These are phyloP conservation scores for Oropetium thomaeum DNA, from an alignment of 176 grass and related monocot species.

Conservation along the genomic window DNA sequence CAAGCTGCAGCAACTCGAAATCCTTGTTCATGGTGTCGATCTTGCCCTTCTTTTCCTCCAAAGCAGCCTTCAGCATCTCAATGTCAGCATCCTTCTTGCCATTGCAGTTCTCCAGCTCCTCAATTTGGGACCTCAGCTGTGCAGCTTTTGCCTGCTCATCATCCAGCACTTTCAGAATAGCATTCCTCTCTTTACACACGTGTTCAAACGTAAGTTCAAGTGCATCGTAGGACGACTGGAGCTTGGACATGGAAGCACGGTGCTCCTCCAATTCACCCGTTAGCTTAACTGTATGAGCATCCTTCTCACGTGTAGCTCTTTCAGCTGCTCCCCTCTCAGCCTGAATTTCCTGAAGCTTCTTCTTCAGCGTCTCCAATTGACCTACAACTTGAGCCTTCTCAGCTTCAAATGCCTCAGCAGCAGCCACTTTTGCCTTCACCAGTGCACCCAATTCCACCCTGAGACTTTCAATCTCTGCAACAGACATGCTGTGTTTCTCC, in stretches of 20 bases:
- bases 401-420: constrained; percentile 24
- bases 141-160: constrained; percentile 32
- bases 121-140: constrained; percentile 36
- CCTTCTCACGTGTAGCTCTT: constrained; percentile 18
- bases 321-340: constrained; percentile 37
- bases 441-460: constrained; percentile 24
- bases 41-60: constrained; percentile 38
- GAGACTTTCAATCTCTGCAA: constrained; percentile 41
- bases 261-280: constrained; percentile 37
- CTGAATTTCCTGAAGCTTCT: constrained; percentile 27
- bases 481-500: constrained; percentile 10
- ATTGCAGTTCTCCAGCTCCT: constrained; percentile 42
- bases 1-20: constrained; percentile 39
- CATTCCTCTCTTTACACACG: constrained; percentile 42
- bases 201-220: not conserved
- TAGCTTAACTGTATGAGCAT: constrained; percentile 28
- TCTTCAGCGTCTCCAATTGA: constrained; percentile 21
- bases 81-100: constrained; percentile 41
- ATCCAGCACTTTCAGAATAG: constrained; percentile 30
- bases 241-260: constrained; percentile 28
- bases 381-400: constrained; percentile 15
- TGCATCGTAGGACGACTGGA: constrained; percentile 25
- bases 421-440: constrained; percentile 35
- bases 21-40: constrained; percentile 31
- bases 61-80: constrained; percentile 15